These are phyloP conservation scores for Pichia deserticola DNA, from an alignment of 805 yeast genomes.

Conservation along the genomic window DNA sequence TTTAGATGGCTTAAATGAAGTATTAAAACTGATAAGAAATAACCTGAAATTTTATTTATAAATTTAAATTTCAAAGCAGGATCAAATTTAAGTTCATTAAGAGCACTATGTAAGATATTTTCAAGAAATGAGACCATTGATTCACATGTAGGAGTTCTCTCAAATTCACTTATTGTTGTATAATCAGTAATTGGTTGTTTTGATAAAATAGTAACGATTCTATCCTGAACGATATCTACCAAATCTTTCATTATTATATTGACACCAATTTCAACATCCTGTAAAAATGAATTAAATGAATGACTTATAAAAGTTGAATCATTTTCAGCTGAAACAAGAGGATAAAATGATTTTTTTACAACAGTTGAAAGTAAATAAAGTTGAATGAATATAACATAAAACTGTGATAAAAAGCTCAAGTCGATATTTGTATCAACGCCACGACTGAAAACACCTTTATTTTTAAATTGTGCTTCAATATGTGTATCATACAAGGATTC, in stretches of 20 bases:
- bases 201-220: slow-evolving; percentile 43
- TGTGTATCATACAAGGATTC: slow-evolving; percentile 51
- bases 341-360: slow-evolving; percentile 66
- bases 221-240: slow-evolving; percentile 42
- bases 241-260: slow-evolving; percentile 58
- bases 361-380: slow-evolving; percentile 62
- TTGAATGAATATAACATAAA: slow-evolving; percentile 21
- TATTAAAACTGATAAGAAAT: slow-evolving; percentile 44
- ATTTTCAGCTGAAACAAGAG: slow-evolving; percentile 41
- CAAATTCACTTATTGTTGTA: slow-evolving; percentile 29
- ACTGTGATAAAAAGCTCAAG: slow-evolving; percentile 17
- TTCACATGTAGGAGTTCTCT: slow-evolving; percentile 67
- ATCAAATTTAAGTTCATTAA: slow-evolving; percentile 25
- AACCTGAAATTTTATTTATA: slow-evolving; percentile 16
- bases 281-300: slow-evolving; percentile 22
- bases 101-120: slow-evolving; percentile 32
- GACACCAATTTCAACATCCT: slow-evolving; percentile 48
- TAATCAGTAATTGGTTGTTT: slow-evolving; percentile 64
- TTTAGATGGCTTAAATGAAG: slow-evolving; percentile 69
- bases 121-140: slow-evolving; percentile 44
- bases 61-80: slow-evolving; percentile 18
- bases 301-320: slow-evolving; percentile 14
- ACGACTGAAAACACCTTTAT: slow-evolving; percentile 21
- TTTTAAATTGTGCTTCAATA: slow-evolving; percentile 22
- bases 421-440: slow-evolving; percentile 9